These are phyloP conservation scores for Candida insectorum DNA, from an alignment of 805 yeast genomes.

Conservation along the genomic window DNA sequence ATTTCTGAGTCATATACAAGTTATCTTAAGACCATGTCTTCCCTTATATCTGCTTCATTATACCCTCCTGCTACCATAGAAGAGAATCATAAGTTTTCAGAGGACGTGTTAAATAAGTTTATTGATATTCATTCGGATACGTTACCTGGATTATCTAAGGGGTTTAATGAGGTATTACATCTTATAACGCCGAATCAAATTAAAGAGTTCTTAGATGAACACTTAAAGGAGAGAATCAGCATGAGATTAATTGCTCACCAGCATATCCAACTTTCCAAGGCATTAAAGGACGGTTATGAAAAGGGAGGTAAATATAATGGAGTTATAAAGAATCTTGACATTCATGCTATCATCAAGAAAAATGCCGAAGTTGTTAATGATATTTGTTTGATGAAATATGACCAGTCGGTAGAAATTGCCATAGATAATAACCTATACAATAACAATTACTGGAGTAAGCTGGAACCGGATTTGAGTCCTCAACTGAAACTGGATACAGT, in stretches of 20 bases:
- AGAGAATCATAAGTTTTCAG: conserved; percentile 53
- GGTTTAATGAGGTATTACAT: conserved; percentile 64
- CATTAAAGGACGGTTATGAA: conserved; percentile 34
- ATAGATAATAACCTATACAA: conserved; percentile 44
- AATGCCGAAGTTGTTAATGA: conserved; percentile 78
- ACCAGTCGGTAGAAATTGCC: conserved; percentile 59
- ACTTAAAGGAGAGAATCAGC: conserved; percentile 78
- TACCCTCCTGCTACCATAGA: conserved; percentile 42
- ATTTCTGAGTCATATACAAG: conserved; percentile 72
- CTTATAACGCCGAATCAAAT: conserved; percentile 47
- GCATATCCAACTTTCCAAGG: conserved; percentile 59
- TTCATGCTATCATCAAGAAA: conserved; percentile 58
- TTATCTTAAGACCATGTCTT: conserved; percentile 64
- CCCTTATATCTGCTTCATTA: conserved; percentile 30
- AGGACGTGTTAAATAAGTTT: conserved; percentile 49
- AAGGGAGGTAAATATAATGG: conserved; percentile 55
- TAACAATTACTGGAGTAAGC: conserved; percentile 26
- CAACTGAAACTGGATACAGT: conserved; percentile 45
- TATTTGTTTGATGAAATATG: conserved; percentile 79
- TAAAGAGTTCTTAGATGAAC: conserved; percentile 65
- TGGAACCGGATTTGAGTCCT: conserved; percentile 17
- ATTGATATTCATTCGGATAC: conserved; percentile 82
- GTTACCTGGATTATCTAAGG: conserved; percentile 74
- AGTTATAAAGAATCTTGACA: conserved; percentile 62
- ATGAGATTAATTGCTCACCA: conserved; percentile 87